A percentile compares a stretch with the other conserved stretches of the same genome.
These are phyloP conservation scores for Scutellaria minor DNA, from an alignment of 257 asterid genomes.

Conservation along the genomic window DNA sequence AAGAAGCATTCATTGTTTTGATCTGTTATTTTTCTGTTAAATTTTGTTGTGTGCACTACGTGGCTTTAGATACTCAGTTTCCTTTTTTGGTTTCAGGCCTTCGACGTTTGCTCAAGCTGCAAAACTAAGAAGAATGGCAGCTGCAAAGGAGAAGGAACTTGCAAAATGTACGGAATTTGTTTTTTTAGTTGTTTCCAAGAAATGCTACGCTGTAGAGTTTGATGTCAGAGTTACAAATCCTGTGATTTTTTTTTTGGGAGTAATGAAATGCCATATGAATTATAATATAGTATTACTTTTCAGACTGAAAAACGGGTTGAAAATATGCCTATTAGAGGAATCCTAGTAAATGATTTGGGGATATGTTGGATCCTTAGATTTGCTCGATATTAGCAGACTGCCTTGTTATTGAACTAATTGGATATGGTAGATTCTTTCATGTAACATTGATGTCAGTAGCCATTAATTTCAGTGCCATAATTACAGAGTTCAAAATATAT, in stretches of 20 bases:
- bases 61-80: constrained; percentile 15
- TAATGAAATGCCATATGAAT: constrained; percentile 14
- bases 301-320: background rate
- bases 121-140: constrained; percentile 81
- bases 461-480: background rate
- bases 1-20: background rate
- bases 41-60: constrained; percentile 1
- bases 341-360: background rate
- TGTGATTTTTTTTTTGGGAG: background rate
- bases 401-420: too few species aligned
- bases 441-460: background rate
- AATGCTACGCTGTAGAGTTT: background rate
- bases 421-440: constrained; percentile 1
- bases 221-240: background rate
- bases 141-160: constrained; percentile 93
- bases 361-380: too few species aligned
- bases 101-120: constrained; percentile 99
- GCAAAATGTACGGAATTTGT: constrained; percentile 58
- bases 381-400: too few species aligned
- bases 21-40: background rate
- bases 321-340: background rate
- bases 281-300: background rate
- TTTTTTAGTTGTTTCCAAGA: constrained; percentile 17
- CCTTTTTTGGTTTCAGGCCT: constrained; percentile 66
- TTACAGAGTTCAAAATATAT: background rate